A percentile compares a stretch with the other conserved stretches of the same genome.
phyloP scores from a whole-genome alignment of 2,329 filamentous ascomycete species.

The Mariannaea sp. region DNA sequence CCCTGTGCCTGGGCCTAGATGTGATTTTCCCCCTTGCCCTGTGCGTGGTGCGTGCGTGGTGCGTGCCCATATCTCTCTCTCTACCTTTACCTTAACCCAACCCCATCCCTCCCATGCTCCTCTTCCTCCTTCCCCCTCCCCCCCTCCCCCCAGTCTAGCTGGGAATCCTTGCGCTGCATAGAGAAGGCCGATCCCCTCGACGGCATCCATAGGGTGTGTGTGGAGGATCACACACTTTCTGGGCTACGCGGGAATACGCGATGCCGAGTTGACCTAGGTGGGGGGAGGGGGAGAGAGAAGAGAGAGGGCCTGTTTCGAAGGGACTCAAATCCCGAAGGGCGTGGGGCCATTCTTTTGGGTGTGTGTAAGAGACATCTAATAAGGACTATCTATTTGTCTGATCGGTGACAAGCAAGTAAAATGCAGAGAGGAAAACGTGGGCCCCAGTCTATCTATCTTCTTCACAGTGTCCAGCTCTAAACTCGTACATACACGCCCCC shows the following conservation, averaged over 20 bases:
- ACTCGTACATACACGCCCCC: no score
- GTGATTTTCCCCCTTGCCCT: background rate
- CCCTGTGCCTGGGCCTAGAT: constrained; percentile 6
- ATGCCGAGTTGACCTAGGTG: background rate
- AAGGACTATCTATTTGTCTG: background rate
- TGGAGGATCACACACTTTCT: background rate
- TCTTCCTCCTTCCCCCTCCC: no score
- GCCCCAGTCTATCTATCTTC: background rate
- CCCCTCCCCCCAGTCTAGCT: background rate
- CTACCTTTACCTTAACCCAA: constrained; percentile 1
- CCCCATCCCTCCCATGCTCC: no score
- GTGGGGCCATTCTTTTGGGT: constrained; percentile 9
- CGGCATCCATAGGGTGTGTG: background rate
- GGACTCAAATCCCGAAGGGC: constrained; percentile 6
- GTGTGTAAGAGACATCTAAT: constrained; percentile 1
- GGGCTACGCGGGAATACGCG: background rate
- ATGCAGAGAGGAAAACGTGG: background rate
- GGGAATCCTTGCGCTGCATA: constrained; percentile 8
- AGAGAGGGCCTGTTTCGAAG: background rate
- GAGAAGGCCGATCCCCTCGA: constrained; percentile 1
- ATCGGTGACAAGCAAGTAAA: background rate
- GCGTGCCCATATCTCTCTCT: no score
- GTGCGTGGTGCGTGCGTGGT: background rate
- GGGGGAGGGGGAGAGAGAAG: no score
- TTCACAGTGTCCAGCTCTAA: background rate